Evolutionary conservation across 495 filamentous ascomycete genomes (phyloP).

Genomic region (Neurospora intermedia): DNA sequence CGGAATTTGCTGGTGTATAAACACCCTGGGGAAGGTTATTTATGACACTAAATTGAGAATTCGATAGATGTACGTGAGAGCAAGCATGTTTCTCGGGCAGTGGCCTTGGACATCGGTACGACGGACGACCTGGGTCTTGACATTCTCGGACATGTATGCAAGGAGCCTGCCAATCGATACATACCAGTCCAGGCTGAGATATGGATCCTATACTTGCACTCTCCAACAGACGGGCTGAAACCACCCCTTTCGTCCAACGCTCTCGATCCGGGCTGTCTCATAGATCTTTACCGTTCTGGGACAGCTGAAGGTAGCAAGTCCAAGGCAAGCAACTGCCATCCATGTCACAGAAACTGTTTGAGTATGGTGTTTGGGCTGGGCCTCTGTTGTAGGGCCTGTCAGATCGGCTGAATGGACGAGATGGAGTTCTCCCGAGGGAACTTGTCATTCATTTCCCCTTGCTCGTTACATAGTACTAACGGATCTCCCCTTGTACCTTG

Average conservation of each 20-base stretch:
- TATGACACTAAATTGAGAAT: neutral
- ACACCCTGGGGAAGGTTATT: neutral
- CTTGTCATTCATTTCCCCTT: neutral
- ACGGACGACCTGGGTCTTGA: neutral
- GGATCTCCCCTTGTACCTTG: neutral
- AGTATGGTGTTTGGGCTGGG: neutral
- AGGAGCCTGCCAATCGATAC: neutral
- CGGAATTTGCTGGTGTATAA: neutral
- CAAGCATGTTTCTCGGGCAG: neutral
- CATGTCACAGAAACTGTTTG: neutral
- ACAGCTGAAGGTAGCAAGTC: neutral
- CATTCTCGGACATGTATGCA: neutral
- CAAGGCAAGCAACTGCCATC: neutral
- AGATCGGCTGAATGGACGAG: neutral
- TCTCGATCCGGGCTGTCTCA: neutral
- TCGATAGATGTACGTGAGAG: neutral
- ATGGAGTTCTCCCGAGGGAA: neutral
- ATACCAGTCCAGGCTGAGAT: neutral
- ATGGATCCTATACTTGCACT: neutral
- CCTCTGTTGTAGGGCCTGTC: neutral
- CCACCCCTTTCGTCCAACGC: neutral
- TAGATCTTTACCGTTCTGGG: neutral
- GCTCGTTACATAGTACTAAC: neutral
- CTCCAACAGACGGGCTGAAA: neutral
- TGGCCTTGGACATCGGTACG: neutral